phyloP scores from a whole-genome alignment of 306 rosid species.

The Pyrus communis region DNA sequence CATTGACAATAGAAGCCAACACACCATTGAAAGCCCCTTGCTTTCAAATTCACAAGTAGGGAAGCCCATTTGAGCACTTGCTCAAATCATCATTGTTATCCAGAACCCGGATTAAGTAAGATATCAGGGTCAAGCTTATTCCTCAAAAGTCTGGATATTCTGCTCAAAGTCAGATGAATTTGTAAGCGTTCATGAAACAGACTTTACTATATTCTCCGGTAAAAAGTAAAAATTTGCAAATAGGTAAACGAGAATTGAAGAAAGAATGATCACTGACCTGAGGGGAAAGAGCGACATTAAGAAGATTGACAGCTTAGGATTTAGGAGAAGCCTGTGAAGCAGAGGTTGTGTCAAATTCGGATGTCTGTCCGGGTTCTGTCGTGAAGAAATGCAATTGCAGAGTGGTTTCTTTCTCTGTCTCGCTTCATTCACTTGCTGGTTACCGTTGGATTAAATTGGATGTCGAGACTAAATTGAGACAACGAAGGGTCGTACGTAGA shows the following conservation, averaged over 20 bases:
- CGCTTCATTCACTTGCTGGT: too few relatives aligned
- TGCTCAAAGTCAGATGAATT: conserved; percentile 37
- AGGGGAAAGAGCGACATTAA: background rate
- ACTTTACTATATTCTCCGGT: background rate
- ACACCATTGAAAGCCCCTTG: too few relatives aligned
- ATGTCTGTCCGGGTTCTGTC: too few relatives aligned
- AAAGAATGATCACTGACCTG: conserved; percentile 38
- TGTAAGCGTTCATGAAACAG: conserved; percentile 16
- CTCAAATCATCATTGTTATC: conserved; percentile 46
- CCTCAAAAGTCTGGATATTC: conserved; percentile 39
- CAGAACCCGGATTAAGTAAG: conserved; percentile 47
- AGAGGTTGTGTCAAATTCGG: background rate
- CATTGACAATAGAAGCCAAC: conserved; percentile 41
- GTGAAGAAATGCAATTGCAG: too few relatives aligned
- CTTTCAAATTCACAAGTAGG: conserved; percentile 22
- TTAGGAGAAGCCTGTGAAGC: background rate
- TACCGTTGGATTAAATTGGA: too few relatives aligned
- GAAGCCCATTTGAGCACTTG: conserved; percentile 74
- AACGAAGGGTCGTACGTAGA: too few relatives aligned
- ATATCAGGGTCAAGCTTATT: conserved; percentile 49
- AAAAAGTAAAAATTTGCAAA: background rate
- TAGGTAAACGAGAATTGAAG: background rate
- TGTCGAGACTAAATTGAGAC: too few relatives aligned
- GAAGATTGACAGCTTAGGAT: background rate
- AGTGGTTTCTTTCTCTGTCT: too few relatives aligned